Conservation (phyloP, 2,329 filamentous ascomycete genomes). For the Apiospora kogelbergensis region DNA sequence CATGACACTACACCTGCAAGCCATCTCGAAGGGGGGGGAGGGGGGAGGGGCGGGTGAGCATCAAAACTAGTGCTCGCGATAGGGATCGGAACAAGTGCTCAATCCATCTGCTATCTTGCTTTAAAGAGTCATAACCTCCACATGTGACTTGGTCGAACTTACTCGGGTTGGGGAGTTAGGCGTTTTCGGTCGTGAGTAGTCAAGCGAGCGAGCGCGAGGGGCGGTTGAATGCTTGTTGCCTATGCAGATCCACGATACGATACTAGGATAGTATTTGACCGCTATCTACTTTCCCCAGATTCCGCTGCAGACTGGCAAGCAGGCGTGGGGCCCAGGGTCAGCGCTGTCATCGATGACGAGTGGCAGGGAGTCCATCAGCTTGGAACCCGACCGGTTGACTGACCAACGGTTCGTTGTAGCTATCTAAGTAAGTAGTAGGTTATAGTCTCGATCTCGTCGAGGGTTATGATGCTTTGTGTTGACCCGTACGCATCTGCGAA, state of each 20-base stretch:
- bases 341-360: slow-evolving; percentile 5
- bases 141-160: neutral
- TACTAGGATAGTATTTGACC: neutral
- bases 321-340: neutral
- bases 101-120: neutral
- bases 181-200: neutral
- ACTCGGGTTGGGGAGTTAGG: neutral
- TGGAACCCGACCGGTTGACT: neutral
- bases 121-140: neutral
- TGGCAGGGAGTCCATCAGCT: neutral
- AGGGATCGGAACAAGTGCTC: neutral
- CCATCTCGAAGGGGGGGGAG: no score
- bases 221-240: neutral
- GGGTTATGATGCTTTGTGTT: slow-evolving; percentile 81
- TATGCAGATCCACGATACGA: neutral
- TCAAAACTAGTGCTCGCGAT: neutral
- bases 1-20: neutral
- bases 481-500: slow-evolving; percentile 96
- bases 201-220: neutral
- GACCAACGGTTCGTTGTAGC: neutral
- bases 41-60: no score
- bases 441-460: slow-evolving; percentile 89
- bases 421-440: no score
- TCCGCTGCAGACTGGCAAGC: neutral
- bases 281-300: slow-evolving; percentile 1